Evolutionary conservation across 805 yeast genomes (phyloP).

Genomic region (Diddensiella transvaalensis): DNA sequence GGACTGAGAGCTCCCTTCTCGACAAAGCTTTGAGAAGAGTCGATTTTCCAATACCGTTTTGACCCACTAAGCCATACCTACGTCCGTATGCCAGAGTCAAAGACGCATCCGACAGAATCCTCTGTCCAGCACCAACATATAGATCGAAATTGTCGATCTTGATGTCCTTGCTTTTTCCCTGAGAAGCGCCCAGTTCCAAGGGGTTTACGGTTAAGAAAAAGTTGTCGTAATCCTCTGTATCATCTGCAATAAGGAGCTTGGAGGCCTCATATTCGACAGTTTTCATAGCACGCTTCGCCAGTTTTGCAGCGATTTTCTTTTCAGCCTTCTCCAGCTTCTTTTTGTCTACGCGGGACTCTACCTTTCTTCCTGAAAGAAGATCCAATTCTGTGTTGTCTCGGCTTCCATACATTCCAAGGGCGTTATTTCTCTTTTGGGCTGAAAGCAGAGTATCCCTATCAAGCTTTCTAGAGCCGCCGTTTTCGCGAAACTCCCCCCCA

Average conservation of each 20-base stretch:
- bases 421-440: constrained; percentile 65
- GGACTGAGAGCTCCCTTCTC: constrained; percentile 88
- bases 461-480: constrained; percentile 63
- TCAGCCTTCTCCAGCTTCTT: constrained; percentile 97
- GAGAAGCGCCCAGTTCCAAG: constrained; percentile 61
- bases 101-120: constrained; percentile 85
- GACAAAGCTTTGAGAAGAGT: constrained; percentile 87
- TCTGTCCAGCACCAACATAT: constrained; percentile 92
- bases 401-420: constrained; percentile 75
- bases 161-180: constrained; percentile 93
- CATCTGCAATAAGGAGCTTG: constrained; percentile 64
- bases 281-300: constrained; percentile 67
- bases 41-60: constrained; percentile 99
- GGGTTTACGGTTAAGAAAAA: constrained; percentile 96
- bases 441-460: constrained; percentile 59
- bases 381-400: constrained; percentile 84
- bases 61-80: constrained; percentile 96
- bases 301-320: constrained; percentile 93
- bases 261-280: constrained; percentile 69
- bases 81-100: constrained; percentile 86
- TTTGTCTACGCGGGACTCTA: constrained; percentile 92
- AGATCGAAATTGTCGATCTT: constrained; percentile 89
- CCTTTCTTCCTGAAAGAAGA: constrained; percentile 76
- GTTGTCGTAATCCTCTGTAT: constrained; percentile 79
- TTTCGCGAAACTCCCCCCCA: constrained; percentile 45